Conservation (phyloP, 2,329 filamentous ascomycete species). For the Talaromyces rugulosus region DNA sequence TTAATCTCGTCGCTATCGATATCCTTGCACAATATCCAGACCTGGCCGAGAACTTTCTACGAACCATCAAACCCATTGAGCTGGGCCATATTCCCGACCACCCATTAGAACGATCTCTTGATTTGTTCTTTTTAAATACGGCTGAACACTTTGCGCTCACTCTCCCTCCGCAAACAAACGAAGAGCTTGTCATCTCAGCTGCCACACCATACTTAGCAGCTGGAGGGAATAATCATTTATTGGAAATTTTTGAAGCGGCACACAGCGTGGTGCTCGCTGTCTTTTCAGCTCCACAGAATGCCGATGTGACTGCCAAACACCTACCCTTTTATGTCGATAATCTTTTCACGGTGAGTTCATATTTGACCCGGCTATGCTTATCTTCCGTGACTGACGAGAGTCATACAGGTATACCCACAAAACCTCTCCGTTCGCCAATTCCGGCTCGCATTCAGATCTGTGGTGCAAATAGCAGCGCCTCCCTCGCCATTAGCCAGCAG, state of each 20-base stretch:
- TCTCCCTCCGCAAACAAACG: conserved; percentile 62
- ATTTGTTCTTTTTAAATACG: conserved; percentile 83
- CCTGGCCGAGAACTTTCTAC: conserved; percentile 63
- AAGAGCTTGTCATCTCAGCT: conserved; percentile 68
- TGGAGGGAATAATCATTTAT: conserved; percentile 53
- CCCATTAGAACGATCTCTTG: conserved; percentile 67
- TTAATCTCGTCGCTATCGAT: conserved; percentile 77
- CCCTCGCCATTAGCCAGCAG: conserved; percentile 69
- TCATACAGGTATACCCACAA: conserved; percentile 63
- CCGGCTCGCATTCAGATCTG: conserved; percentile 78
- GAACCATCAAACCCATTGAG: conserved; percentile 55
- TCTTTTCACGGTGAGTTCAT: conserved; percentile 57
- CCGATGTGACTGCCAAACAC: conserved; percentile 64
- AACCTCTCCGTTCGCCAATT: conserved; percentile 82
- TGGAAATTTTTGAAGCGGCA: conserved; percentile 80
- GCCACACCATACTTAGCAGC: conserved; percentile 68
- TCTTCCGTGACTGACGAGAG: not conserved
- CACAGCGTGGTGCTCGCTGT: conserved; percentile 78
- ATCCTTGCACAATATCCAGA: conserved; percentile 68
- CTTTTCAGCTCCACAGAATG: conserved; percentile 74
- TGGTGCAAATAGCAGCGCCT: conserved; percentile 76
- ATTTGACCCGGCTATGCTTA: not conserved
- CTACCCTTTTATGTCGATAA: conserved; percentile 80
- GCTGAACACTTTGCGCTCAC: conserved; percentile 76
- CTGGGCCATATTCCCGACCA: conserved; percentile 57